A percentile compares a stretch with the other conserved stretches of the same genome.
Evolutionary conservation across 2,329 filamentous ascomycete genomes (phyloP).

Genomic region (Tolypocladium amazonense): DNA sequence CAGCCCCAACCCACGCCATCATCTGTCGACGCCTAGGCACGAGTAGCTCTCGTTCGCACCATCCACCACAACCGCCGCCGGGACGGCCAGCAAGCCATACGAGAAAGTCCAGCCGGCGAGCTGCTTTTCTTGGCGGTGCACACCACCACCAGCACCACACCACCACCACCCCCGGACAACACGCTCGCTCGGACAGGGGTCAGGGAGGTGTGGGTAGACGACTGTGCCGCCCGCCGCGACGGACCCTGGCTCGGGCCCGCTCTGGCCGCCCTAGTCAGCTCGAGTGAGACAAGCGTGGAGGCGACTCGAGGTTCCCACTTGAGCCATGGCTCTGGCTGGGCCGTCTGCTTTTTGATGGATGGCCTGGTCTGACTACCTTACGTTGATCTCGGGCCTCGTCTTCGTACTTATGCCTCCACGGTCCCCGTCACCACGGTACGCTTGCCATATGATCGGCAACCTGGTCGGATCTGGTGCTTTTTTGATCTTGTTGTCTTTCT

Average conservation of each 20-base stretch:
- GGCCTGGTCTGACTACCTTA: slow-evolving; percentile 18
- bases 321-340: slow-evolving; percentile 7
- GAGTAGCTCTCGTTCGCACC: too few species aligned
- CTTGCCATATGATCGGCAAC: slow-evolving; percentile 38
- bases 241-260: slow-evolving; percentile 8
- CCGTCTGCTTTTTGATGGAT: slow-evolving; percentile 3
- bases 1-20: not conserved
- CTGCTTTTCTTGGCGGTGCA: not conserved
- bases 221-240: slow-evolving; percentile 6
- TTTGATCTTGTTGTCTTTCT: slow-evolving; percentile 31
- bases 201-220: slow-evolving; percentile 1
- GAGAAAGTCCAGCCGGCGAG: not conserved
- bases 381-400: slow-evolving; percentile 29
- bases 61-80: not conserved
- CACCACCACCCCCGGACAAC: not conserved
- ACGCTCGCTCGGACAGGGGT: slow-evolving; percentile 2
- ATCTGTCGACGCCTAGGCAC: not conserved
- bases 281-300: slow-evolving; percentile 41
- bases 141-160: not conserved
- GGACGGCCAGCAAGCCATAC: not conserved
- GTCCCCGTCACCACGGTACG: slow-evolving; percentile 31
- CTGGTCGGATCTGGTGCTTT: slow-evolving; percentile 29
- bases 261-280: slow-evolving; percentile 24
- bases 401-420: slow-evolving; percentile 35
- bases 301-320: slow-evolving; percentile 9